Conservation (phyloP, 2,329 filamentous ascomycete genomes). For the Colletotrichum tamarilloi region DNA sequence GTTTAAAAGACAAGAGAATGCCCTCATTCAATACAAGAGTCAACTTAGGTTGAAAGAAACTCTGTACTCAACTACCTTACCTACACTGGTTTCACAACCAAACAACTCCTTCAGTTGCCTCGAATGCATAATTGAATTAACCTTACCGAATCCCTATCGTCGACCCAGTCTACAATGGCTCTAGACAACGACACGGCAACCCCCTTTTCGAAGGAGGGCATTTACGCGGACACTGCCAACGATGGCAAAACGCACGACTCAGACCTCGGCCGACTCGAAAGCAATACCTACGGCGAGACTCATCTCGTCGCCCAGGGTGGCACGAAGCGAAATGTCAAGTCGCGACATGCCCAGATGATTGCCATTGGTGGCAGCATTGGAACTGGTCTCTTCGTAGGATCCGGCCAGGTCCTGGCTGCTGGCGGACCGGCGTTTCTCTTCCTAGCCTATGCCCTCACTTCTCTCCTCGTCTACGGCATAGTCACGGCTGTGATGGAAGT, state of each 20-base stretch:
- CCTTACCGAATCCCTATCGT: background rate
- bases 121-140: background rate
- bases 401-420: background rate
- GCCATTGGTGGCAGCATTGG: background rate
- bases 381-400: background rate
- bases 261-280: background rate
- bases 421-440: background rate
- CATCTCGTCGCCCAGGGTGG: background rate
- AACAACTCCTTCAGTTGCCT: background rate
- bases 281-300: background rate
- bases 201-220: background rate
- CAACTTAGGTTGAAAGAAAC: background rate
- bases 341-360: background rate
- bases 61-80: background rate
- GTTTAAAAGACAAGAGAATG: background rate
- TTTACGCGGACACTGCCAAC: background rate
- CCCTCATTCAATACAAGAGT: background rate
- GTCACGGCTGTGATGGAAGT: constrained; percentile 62
- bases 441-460: constrained; percentile 45
- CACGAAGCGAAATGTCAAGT: background rate
- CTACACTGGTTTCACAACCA: background rate
- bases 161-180: background rate
- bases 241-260: background rate
- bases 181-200: background rate
- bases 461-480: constrained; percentile 55